Evolutionary conservation across 257 asterid species (phyloP), one percentile per base, ranked within the genome.

Genomic region (Leptodermis oblonga): DNA sequence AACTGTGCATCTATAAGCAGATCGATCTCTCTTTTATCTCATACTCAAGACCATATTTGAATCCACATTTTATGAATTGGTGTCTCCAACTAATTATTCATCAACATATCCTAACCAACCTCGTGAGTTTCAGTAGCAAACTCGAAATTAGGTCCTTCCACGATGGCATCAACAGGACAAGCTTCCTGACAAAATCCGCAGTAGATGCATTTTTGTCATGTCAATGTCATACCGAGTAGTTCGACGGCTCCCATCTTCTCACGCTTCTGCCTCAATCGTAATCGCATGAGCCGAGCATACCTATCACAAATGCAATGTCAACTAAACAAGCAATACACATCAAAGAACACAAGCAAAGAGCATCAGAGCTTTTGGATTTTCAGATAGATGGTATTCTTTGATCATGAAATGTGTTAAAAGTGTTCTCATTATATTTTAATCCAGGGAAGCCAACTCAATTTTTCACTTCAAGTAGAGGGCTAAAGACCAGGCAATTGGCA

Each of bases 171-270:
- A 12, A 92, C 97, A 17, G 98, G 98, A 77, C 97, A 92, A 25
- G 98, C 97, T 77, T 92, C 98, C 88, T 90, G 98, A 84, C 97
- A 90, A 70, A 92, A 92, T 59, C 98, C 98, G 68, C 95, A 92
- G 82, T 92, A 92, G 77, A 92, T 90, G 87, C 96, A 90, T 81
- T 88, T n/a, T 92, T 36, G 97, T 90, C 98, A 92, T 92, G 84
- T 92, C 97, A 65, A 88, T 92, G 72, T 92, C 97, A 65, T 92
- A 92, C 86, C 98, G 86, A n/a, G 98, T 92, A 59, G 98, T 92
- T 61, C 98, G 80, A 72, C 97, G 88, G 81, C 98, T 90, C 72
- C 97, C 97, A 83, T 92, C 98, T 80, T 92, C 98, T 70, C 98
- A 88, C 48, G 68, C 97, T 89, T 90, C 97, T 36, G 97, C 98